A percentile compares a stretch with the other conserved stretches of the same genome.
These are phyloP conservation scores for Coleophoma crateriformis DNA, from an alignment of 2,329 filamentous ascomycete species.

Conservation along the genomic window DNA sequence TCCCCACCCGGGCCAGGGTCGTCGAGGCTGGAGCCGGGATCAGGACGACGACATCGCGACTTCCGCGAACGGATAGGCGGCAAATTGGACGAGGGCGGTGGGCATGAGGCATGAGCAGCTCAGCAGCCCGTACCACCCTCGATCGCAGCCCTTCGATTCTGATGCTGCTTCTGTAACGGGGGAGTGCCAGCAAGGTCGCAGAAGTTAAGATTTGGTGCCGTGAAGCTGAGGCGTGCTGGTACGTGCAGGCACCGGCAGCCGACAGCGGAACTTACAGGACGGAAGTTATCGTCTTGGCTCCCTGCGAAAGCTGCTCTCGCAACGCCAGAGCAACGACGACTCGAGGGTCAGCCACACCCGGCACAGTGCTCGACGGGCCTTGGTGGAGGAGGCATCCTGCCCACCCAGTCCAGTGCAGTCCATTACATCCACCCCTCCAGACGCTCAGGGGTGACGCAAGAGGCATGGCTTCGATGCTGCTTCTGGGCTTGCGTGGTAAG, in stretches of 20 bases:
- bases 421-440: not conserved
- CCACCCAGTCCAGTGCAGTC: too few relatives aligned
- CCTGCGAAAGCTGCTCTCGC: too few relatives aligned
- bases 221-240: not conserved
- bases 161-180: too few relatives aligned
- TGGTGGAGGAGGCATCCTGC: too few relatives aligned
- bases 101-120: not conserved
- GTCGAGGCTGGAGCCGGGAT: not conserved
- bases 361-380: too few relatives aligned
- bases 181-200: too few relatives aligned
- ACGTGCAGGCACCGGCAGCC: not conserved
- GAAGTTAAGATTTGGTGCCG: too few relatives aligned
- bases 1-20: not conserved
- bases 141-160: too few relatives aligned
- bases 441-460: not conserved
- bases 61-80: conserved; percentile 1
- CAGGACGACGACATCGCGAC: not conserved
- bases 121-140: too few relatives aligned
- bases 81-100: not conserved
- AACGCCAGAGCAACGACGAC: too few relatives aligned
- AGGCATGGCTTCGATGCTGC: not conserved
- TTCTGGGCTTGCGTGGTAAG: too few relatives aligned
- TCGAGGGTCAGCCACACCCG: too few relatives aligned
- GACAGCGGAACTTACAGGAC: not conserved
- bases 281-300: not conserved